Base-by-base conservation (phyloP, 1,284 basidiomycete genomes). In the Apiotrichum domesticum region DNA sequence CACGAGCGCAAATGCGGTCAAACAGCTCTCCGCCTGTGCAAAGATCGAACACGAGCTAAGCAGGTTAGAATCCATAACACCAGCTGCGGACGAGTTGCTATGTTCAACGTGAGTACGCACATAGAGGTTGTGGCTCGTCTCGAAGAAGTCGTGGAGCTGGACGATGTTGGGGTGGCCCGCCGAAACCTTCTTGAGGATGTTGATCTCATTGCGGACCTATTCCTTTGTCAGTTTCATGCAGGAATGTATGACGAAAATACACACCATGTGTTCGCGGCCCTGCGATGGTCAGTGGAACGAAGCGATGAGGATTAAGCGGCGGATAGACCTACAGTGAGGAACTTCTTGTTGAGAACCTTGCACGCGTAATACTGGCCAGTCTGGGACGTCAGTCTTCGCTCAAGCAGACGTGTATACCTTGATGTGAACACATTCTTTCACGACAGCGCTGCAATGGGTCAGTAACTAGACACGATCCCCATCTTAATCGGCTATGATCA, bases 21-120 rank as follows among this genome's bases (percentile, higher is more conserved):
- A 98, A 98, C 21, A 98, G 85, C 77, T 98, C 95, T 45, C 95
- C 96, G 51, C 95, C 95, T 0, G 91, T 95, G 79, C 96, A 98
- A 11, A 98, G 84, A 76, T 97, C 95, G 72, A 96, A 97, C 65
- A 89, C 88, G 58, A 98, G 87, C 73, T 75, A 52, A 7, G 4
- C 3, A 9, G 34, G 46, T 53, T 52, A 58, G 50, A 42, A 6
- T 7, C 29, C 29, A 29, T 29, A 29, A 29, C 3, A 3, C 29
- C 29, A 29, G 29, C 29, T 29, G 13, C 41, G 41, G 51, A 32
- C 29, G 11, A 49, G 35, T 3, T 32, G 29, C 2, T 8, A 40
- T 7, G 35, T 34, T 35, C 6, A 42, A n/a, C 41, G 9, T 15
- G 32, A 10, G 37, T 11, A 61, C 69, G 54, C 41, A 76, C 74